Evolutionary conservation across 371 early-diverging fungal genomes (phyloP).

Genomic region (Umbelopsis sp.): DNA sequence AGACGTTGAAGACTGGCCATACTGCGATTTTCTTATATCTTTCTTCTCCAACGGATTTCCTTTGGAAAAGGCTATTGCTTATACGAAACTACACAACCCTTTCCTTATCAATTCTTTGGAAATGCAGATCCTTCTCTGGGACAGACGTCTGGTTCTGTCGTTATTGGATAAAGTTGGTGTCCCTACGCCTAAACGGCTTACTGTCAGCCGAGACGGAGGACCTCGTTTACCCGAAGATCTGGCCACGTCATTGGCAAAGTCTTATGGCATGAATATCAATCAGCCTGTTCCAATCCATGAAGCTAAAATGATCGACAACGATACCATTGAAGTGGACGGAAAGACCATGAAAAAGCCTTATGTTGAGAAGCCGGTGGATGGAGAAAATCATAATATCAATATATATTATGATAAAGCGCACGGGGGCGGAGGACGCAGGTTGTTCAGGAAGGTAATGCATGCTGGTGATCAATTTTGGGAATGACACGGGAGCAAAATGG

Average conservation of each 20-base stretch:
- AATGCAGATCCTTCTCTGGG: slow-evolving; percentile 91
- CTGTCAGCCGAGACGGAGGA: slow-evolving; percentile 77
- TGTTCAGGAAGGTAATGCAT: slow-evolving; percentile 90
- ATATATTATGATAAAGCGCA: slow-evolving; percentile 88
- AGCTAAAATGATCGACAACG: slow-evolving; percentile 63
- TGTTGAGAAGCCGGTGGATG: slow-evolving; percentile 97
- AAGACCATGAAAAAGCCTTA: slow-evolving; percentile 86
- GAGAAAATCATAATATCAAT: slow-evolving; percentile 97
- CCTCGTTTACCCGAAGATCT: slow-evolving; percentile 52
- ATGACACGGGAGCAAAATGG: neutral
- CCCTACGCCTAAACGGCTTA: slow-evolving; percentile 85
- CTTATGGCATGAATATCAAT: slow-evolving; percentile 60
- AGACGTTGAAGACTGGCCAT: slow-evolving; percentile 93
- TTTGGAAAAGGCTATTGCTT: slow-evolving; percentile 90
- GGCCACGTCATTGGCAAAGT: slow-evolving; percentile 42
- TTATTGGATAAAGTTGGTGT: slow-evolving; percentile 86
- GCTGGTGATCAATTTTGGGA: slow-evolving; percentile 8
- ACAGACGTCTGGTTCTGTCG: slow-evolving; percentile 87
- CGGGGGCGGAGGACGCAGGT: slow-evolving; percentile 91
- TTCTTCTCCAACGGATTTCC: slow-evolving; percentile 98
- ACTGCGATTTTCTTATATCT: slow-evolving; percentile 95
- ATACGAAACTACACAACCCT: slow-evolving; percentile 83
- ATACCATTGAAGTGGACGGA: slow-evolving; percentile 78
- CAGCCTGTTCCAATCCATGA: slow-evolving; percentile 28
- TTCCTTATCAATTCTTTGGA: slow-evolving; percentile 91